These are phyloP conservation scores for Huntiella abstrusa DNA, from an alignment of 2,329 filamentous ascomycete species.

Conservation along the genomic window DNA sequence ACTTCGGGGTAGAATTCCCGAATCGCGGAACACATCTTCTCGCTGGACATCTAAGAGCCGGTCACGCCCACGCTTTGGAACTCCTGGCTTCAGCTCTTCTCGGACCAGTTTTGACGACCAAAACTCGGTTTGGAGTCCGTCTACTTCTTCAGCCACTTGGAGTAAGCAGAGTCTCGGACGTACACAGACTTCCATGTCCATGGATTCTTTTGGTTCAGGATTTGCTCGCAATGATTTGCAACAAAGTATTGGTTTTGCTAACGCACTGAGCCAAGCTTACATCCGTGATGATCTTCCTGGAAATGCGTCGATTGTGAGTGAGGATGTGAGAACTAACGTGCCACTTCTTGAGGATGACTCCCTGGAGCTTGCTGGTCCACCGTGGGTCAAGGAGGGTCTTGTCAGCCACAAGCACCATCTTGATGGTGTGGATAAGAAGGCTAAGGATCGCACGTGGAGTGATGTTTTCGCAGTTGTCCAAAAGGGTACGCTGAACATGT, in stretches of 20 bases:
- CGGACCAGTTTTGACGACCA: constrained; percentile 86
- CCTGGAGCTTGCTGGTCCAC: constrained; percentile 78
- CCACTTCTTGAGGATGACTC: constrained; percentile 80
- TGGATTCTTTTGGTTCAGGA: constrained; percentile 70
- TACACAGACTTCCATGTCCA: constrained; percentile 77
- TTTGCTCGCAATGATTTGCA: constrained; percentile 69
- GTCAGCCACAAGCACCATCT: constrained; percentile 93
- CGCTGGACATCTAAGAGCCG: constrained; percentile 76
- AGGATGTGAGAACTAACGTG: constrained; percentile 35
- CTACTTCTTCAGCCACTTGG: constrained; percentile 76
- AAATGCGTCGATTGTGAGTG: constrained; percentile 36
- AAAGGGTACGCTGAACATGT: constrained; percentile 82
- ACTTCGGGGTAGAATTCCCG: constrained; percentile 49
- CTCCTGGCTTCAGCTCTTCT: constrained; percentile 72
- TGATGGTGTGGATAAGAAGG: constrained; percentile 74
- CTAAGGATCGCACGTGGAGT: constrained; percentile 84
- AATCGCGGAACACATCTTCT: constrained; percentile 37
- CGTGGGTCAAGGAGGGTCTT: constrained; percentile 95
- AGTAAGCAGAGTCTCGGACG: constrained; percentile 85
- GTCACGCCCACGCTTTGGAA: constrained; percentile 55
- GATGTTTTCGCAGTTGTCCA: constrained; percentile 94
- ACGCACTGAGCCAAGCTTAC: constrained; percentile 88
- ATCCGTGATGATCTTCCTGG: constrained; percentile 57
- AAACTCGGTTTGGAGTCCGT: constrained; percentile 76
- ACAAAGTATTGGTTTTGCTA: constrained; percentile 93